These are phyloP conservation scores for Tylopilus balloui DNA, from an alignment of 768 basidiomycete species.

Conservation along the genomic window DNA sequence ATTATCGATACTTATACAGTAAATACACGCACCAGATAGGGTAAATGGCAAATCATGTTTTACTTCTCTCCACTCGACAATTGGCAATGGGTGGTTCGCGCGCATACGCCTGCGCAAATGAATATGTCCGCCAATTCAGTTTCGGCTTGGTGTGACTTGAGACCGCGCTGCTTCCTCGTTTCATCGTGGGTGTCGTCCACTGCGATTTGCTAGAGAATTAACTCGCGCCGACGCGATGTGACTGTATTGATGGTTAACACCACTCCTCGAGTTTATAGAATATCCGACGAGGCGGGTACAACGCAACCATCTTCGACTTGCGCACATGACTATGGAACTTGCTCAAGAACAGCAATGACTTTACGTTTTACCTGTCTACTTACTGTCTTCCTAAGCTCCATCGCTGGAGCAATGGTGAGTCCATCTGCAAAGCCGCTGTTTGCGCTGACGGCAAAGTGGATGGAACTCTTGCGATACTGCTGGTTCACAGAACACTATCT, in stretches of 20 bases:
- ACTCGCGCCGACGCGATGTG: background rate
- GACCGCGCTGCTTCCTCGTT: constrained; percentile 75
- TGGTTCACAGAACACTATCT: constrained; percentile 79
- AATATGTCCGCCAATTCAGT: constrained; percentile 83
- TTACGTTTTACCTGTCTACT: constrained; percentile 77
- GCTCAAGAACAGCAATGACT: constrained; percentile 65
- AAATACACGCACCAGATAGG: constrained; percentile 20
- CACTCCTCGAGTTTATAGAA: constrained; percentile 39
- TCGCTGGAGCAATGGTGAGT: constrained; percentile 74
- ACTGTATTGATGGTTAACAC: constrained; percentile 1
- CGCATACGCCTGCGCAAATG: constrained; percentile 39
- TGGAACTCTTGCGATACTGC: background rate
- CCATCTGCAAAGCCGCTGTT: background rate
- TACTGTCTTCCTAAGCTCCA: constrained; percentile 81
- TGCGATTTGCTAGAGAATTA: background rate
- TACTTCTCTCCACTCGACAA: background rate
- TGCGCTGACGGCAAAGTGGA: background rate
- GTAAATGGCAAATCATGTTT: constrained; percentile 22
- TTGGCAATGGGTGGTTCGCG: constrained; percentile 7
- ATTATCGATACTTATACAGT: constrained; percentile 9
- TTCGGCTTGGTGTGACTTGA: constrained; percentile 77
- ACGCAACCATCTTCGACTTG: constrained; percentile 74
- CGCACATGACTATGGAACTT: constrained; percentile 77
- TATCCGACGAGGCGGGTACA: constrained; percentile 79
- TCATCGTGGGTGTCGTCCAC: constrained; percentile 48